Conservation (phyloP, 2,329 filamentous ascomycete genomes). For the Colletotrichum ledebouriae region DNA sequence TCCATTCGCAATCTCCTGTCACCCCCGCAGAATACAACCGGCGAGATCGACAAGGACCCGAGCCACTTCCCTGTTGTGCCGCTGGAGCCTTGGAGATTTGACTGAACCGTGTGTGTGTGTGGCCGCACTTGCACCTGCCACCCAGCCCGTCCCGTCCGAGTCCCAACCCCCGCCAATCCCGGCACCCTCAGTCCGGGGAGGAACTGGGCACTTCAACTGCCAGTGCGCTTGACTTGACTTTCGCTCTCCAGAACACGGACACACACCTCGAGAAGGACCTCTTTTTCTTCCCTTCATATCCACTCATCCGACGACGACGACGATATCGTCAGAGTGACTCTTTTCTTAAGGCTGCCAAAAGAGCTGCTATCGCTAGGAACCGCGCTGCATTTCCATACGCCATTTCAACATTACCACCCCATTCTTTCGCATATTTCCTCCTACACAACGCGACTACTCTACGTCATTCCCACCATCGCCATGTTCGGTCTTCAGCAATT, state of each 20-base stretch:
- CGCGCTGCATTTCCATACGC: slow-evolving; percentile 1
- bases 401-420: background rate
- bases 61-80: background rate
- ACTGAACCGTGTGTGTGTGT: background rate
- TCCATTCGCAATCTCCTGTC: background rate
- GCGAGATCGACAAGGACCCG: slow-evolving; percentile 2
- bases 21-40: slow-evolving; percentile 4
- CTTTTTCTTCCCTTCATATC: background rate
- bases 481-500: slow-evolving; percentile 31
- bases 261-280: background rate
- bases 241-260: background rate
- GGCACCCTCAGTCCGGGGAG: slow-evolving; percentile 41
- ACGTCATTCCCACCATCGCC: slow-evolving; percentile 19
- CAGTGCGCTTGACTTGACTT: background rate
- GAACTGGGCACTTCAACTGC: slow-evolving; percentile 29
- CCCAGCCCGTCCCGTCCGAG: slow-evolving; percentile 14
- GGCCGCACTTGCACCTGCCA: slow-evolving; percentile 24
- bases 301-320: background rate
- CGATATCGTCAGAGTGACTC: background rate
- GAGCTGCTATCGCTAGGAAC: background rate
- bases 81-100: slow-evolving; percentile 16
- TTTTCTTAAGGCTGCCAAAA: background rate
- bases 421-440: background rate
- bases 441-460: background rate
- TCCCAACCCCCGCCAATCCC: slow-evolving; percentile 42